Percentiles rank a stretch among this genome's conserved stretches.
Evolutionary conservation across 1,139 yeast species (phyloP).

Genomic region (Yarrowia galli): DNA sequence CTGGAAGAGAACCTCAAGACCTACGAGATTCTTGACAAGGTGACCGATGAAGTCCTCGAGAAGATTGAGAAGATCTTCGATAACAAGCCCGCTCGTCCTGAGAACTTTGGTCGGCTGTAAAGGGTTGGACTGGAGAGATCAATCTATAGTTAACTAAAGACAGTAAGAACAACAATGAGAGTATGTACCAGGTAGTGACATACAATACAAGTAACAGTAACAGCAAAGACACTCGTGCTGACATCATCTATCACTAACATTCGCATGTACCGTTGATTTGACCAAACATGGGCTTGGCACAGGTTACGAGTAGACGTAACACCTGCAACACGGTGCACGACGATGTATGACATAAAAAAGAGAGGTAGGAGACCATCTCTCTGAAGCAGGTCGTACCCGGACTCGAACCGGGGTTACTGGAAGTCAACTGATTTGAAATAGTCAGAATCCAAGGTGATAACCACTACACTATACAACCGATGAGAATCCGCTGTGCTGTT

Average conservation of each 20-base stretch:
- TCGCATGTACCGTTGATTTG: too few species aligned
- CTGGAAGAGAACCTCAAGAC: constrained; percentile 50
- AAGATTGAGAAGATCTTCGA: constrained; percentile 48
- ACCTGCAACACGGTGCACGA: not conserved
- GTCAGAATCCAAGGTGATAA: constrained; percentile 35
- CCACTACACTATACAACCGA: constrained; percentile 32
- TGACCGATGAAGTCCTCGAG: constrained; percentile 48
- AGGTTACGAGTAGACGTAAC: too few species aligned
- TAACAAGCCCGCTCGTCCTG: constrained; percentile 46
- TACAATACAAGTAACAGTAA: too few species aligned
- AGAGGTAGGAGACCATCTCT: not conserved
- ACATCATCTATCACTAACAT: too few species aligned
- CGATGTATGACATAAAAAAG: not conserved
- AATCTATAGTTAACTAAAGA: not conserved
- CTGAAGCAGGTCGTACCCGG: constrained; percentile 32
- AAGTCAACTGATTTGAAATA: not conserved
- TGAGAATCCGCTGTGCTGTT: not conserved
- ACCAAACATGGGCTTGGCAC: too few species aligned
- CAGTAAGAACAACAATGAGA: not conserved
- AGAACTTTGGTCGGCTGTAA: constrained; percentile 43
- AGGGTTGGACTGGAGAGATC: not conserved
- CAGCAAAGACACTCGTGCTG: too few species aligned
- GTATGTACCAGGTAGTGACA: too few species aligned
- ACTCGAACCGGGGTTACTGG: constrained; percentile 34
- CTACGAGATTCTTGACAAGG: constrained; percentile 47